A percentile compares a stretch with the other conserved stretches of the same genome.
Evolutionary conservation across 345 rosid genomes (phyloP).

Genomic region (Firmiana major): DNA sequence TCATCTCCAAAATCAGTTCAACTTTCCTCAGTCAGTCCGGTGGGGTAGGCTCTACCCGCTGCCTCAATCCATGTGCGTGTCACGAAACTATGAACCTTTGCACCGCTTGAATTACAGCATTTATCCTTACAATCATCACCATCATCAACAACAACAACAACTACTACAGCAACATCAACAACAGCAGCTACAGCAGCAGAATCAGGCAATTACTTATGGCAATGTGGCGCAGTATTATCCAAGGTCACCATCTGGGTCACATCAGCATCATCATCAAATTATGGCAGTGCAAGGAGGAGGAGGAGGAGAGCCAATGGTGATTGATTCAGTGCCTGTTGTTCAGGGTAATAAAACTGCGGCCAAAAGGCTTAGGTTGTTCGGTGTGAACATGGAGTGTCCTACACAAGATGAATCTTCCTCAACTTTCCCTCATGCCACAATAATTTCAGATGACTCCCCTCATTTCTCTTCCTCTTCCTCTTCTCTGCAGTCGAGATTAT

Average conservation of each 20-base stretch:
- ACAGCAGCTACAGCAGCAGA: slow-evolving; percentile 35
- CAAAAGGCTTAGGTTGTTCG: slow-evolving; percentile 60
- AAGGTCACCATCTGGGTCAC: slow-evolving; percentile 35
- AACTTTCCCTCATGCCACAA: slow-evolving; percentile 28
- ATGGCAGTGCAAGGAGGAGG: slow-evolving; percentile 31
- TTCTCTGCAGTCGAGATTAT: slow-evolving; percentile 9
- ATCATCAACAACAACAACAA: not conserved
- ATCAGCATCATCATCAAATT: slow-evolving; percentile 15
- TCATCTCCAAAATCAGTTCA: slow-evolving; percentile 40
- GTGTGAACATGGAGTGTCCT: slow-evolving; percentile 62
- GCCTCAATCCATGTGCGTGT: slow-evolving; percentile 34
- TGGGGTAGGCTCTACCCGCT: slow-evolving; percentile 59
- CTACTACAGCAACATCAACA: slow-evolving; percentile 3
- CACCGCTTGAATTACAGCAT: slow-evolving; percentile 35
- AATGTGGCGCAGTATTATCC: slow-evolving; percentile 36
- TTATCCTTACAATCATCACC: slow-evolving; percentile 30
- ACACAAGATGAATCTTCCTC: slow-evolving; percentile 32
- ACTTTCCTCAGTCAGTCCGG: slow-evolving; percentile 38
- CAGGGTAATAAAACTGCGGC: slow-evolving; percentile 23
- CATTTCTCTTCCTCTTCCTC: slow-evolving; percentile 16
- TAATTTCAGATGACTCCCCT: slow-evolving; percentile 34
- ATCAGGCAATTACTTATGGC: slow-evolving; percentile 28
- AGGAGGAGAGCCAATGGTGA: slow-evolving; percentile 36
- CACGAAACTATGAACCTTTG: slow-evolving; percentile 29
- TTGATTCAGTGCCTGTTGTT: slow-evolving; percentile 52